A percentile compares a stretch with the other conserved stretches of the same genome.
Evolutionary conservation across 2,329 filamentous ascomycete genomes (phyloP).

Genomic region (Colletotrichum sp.): DNA sequence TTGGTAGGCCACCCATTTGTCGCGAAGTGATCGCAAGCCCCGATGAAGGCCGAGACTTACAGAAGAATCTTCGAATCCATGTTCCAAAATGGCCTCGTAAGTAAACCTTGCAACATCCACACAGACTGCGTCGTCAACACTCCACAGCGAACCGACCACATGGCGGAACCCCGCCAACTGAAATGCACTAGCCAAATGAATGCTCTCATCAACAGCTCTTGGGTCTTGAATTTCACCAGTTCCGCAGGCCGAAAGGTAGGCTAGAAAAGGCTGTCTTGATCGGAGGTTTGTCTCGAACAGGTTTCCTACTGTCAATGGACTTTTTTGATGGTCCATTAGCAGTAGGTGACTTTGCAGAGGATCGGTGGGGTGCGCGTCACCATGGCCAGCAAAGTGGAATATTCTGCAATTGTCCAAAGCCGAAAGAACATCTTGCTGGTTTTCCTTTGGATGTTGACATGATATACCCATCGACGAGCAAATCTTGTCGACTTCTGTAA

Average conservation of each 20-base stretch:
- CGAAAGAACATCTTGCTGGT: too few species aligned
- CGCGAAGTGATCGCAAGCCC: background rate
- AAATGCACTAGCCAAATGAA: constrained; percentile 32
- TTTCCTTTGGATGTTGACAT: too few species aligned
- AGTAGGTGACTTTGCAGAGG: too few species aligned
- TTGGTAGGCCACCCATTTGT: background rate
- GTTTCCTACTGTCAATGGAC: too few species aligned
- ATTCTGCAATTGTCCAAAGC: too few species aligned
- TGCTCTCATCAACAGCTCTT: constrained; percentile 36
- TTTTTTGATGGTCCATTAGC: too few species aligned
- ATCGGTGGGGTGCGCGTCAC: too few species aligned
- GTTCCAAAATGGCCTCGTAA: constrained; percentile 25
- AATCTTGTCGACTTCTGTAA: too few species aligned
- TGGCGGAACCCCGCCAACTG: constrained; percentile 44
- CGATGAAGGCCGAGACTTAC: constrained; percentile 9
- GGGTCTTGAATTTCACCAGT: constrained; percentile 29
- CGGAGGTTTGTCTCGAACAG: too few species aligned
- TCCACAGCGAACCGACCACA: constrained; percentile 24
- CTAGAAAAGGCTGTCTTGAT: constrained; percentile 32
- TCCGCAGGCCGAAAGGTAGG: constrained; percentile 42
- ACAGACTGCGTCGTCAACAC: constrained; percentile 29
- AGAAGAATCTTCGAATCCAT: background rate
- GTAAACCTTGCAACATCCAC: constrained; percentile 32
- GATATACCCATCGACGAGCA: too few species aligned
- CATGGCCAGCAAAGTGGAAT: too few species aligned